A percentile compares a stretch with the other conserved stretches of the same genome.
These are phyloP conservation scores for Hemileccinum impolitum DNA, from an alignment of 768 basidiomycete species.

Conservation along the genomic window DNA sequence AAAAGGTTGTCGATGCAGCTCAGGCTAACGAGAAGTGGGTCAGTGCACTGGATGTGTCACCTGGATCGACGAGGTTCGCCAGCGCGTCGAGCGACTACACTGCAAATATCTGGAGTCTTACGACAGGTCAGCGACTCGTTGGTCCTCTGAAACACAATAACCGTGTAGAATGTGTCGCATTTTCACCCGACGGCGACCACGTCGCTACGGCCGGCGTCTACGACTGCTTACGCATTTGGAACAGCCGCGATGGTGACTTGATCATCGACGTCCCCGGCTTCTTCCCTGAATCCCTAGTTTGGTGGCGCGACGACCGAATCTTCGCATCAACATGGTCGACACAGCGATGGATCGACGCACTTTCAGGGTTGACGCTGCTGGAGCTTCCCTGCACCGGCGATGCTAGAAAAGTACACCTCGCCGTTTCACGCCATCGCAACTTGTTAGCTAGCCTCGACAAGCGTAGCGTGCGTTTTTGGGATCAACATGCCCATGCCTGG, in stretches of 20 bases:
- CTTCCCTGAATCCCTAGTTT: conserved; percentile 14
- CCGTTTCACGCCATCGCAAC: conserved; percentile 9
- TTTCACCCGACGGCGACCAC: conserved; percentile 14
- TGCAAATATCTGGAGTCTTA: conserved; percentile 10
- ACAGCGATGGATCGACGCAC: conserved; percentile 11
- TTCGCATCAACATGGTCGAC: conserved; percentile 6
- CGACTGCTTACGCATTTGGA: conserved; percentile 13
- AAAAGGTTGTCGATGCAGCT: neutral
- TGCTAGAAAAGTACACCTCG: conserved; percentile 2
- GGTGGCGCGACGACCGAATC: conserved; percentile 16
- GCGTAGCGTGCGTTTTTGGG: conserved; percentile 7
- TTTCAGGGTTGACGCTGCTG: conserved; percentile 8
- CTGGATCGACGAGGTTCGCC: conserved; percentile 15
- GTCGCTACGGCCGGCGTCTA: conserved; percentile 8
- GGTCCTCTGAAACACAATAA: conserved; percentile 10
- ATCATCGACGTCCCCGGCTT: conserved; percentile 1
- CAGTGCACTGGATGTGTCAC: conserved; percentile 12
- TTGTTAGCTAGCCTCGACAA: conserved; percentile 5
- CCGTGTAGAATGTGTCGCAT: conserved; percentile 10
- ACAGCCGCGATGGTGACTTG: conserved; percentile 5
- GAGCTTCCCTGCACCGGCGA: conserved; percentile 3
- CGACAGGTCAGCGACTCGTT: conserved; percentile 10
- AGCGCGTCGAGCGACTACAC: conserved; percentile 8
- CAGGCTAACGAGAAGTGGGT: conserved; percentile 1
- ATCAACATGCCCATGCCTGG: conserved; percentile 7